Percentiles rank a stretch among this genome's conserved stretches.
These are phyloP conservation scores for Zygotorulaspora danielsina DNA, from an alignment of 805 yeast genomes.

Conservation along the genomic window DNA sequence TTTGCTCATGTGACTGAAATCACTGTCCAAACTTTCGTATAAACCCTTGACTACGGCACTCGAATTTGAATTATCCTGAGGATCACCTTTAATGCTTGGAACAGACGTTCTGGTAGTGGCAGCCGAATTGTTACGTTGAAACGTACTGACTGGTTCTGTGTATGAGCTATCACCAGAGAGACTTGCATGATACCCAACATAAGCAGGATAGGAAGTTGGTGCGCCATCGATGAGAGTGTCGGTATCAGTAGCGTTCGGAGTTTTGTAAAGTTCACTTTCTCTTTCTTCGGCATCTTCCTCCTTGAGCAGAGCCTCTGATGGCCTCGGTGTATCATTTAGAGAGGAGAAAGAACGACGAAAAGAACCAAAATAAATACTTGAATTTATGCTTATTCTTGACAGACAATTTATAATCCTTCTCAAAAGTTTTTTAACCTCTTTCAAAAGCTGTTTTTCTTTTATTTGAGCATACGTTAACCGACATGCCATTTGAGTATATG, in stretches of 20 bases:
- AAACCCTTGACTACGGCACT: slow-evolving; percentile 33
- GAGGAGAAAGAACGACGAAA: slow-evolving; percentile 6
- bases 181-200: neutral
- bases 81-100: slow-evolving; percentile 32
- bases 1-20: slow-evolving; percentile 31
- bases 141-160: slow-evolving; percentile 2
- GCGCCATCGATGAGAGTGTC: slow-evolving; percentile 19
- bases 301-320: slow-evolving; percentile 11
- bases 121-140: slow-evolving; percentile 9
- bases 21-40: slow-evolving; percentile 24
- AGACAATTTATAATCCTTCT: slow-evolving; percentile 51
- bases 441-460: slow-evolving; percentile 43
- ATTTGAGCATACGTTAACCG: slow-evolving; percentile 53
- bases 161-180: slow-evolving; percentile 8
- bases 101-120: slow-evolving; percentile 11
- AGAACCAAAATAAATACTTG: slow-evolving; percentile 51
- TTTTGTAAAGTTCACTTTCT: neutral
- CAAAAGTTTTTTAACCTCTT: slow-evolving; percentile 45
- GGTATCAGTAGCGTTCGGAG: slow-evolving; percentile 20
- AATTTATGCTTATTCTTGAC: slow-evolving; percentile 62
- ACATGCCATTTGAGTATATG: slow-evolving; percentile 50
- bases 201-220: neutral
- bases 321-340: slow-evolving; percentile 11
- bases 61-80: slow-evolving; percentile 40
- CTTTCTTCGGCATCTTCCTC: slow-evolving; percentile 7